Conservation (phyloP, 805 yeast species). For the Ogataea sp. region DNA sequence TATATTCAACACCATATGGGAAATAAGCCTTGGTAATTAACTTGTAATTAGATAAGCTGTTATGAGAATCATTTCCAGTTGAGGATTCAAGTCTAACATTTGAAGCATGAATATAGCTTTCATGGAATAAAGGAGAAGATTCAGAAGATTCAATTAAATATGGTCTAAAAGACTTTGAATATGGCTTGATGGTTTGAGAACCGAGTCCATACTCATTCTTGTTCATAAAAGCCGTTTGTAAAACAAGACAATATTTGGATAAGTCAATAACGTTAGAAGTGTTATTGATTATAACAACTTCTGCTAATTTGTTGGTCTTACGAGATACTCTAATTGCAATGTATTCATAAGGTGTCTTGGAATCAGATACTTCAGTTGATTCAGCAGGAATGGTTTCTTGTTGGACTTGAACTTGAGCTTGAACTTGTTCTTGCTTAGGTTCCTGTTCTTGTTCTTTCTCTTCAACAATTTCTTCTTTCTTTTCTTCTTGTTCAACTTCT, state of each 20-base stretch:
- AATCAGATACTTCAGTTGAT: too few species aligned
- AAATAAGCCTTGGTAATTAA: too few species aligned
- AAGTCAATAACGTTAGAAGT: neutral
- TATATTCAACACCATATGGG: too few species aligned
- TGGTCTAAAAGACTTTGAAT: neutral
- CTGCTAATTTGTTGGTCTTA: neutral
- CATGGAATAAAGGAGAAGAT: neutral
- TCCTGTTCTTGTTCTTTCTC: neutral
- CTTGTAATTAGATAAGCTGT: too few species aligned
- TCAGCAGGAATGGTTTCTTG: too few species aligned
- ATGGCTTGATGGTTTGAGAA: neutral
- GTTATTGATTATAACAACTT: neutral
- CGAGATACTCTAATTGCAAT: neutral
- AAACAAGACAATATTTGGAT: neutral
- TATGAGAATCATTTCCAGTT: too few species aligned
- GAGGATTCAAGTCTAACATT: too few species aligned
- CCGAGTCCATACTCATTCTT: neutral
- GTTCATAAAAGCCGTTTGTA: neutral
- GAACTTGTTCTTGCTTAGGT: too few species aligned
- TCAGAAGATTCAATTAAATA: neutral
- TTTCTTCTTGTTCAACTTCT: constrained; percentile 1
- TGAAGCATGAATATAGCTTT: too few species aligned
- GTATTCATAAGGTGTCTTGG: too few species aligned
- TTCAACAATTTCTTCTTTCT: constrained; percentile 4
- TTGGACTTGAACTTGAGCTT: too few species aligned